These are phyloP conservation scores for Earliella scabrosa DNA, from an alignment of 1,284 basidiomycete genomes.

Conservation along the genomic window DNA sequence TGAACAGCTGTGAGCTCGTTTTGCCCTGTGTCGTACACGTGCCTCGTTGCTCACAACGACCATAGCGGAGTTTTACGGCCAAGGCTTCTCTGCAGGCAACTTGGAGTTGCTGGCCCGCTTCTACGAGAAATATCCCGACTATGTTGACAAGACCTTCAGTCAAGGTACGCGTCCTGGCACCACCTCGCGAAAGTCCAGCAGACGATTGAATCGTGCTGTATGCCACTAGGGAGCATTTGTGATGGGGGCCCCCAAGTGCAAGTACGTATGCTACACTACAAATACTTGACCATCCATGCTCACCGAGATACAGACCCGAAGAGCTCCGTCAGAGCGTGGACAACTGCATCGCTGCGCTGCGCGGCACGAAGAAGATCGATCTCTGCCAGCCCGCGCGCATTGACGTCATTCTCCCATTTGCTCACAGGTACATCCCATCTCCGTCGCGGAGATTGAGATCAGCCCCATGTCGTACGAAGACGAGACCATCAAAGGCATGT, in stretches of 20 bases:
- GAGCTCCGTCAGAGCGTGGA: no score
- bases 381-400: conserved; percentile 46
- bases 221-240: no score
- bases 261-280: no score
- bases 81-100: conserved; percentile 40
- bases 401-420: no score
- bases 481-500: conserved; percentile 46
- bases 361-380: conserved; percentile 49
- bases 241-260: no score
- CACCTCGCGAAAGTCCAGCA: no score
- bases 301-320: no score
- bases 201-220: no score
- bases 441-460: conserved; percentile 57
- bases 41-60: no score
- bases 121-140: conserved; percentile 55
- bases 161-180: conserved; percentile 32
- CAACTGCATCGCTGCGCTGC: conserved; percentile 34
- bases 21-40: neutral
- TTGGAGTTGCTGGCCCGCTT: conserved; percentile 46
- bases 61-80: conserved; percentile 48
- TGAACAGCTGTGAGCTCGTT: conserved; percentile 46
- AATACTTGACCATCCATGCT: no score
- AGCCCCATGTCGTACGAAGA: conserved; percentile 54
- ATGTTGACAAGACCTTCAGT: conserved; percentile 51
- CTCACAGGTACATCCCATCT: conserved; percentile 44